phyloP scores from a whole-genome alignment of 1,284 basidiomycete genomes.

The Apiotrichum sp. region DNA sequence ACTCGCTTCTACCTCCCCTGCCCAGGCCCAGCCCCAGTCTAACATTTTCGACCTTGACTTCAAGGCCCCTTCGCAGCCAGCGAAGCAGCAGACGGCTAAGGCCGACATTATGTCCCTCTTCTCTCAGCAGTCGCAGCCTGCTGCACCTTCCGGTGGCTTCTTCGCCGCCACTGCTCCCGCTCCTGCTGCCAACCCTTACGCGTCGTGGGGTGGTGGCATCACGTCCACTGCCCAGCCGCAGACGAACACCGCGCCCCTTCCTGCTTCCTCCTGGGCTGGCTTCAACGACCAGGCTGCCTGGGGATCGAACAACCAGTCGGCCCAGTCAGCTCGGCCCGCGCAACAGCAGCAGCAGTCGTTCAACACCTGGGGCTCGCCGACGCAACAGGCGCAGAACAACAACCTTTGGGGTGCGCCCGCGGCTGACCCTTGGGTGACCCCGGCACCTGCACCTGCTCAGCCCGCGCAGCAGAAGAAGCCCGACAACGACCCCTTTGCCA shows the following conservation, averaged over 20 bases:
- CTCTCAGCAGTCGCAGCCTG: conserved; percentile 23
- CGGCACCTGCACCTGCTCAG: neutral
- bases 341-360: conserved; percentile 3
- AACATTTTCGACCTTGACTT: conserved; percentile 49
- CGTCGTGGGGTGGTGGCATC: conserved; percentile 34
- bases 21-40: conserved; percentile 19
- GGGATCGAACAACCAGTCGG: conserved; percentile 19
- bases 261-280: conserved; percentile 28
- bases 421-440: conserved; percentile 25
- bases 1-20: conserved; percentile 17
- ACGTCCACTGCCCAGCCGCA: conserved; percentile 28
- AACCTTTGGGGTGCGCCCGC: conserved; percentile 9
- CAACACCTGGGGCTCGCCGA: conserved; percentile 25
- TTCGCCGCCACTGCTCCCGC: conserved; percentile 18
- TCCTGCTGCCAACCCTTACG: conserved; percentile 22
- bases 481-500: conserved; percentile 36
- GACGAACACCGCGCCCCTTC: conserved; percentile 15
- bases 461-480: conserved; percentile 26
- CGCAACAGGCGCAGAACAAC: neutral
- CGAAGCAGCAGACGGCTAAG: conserved; percentile 21
- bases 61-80: conserved; percentile 33
- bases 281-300: conserved; percentile 36
- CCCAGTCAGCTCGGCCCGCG: neutral
- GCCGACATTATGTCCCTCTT: conserved; percentile 49
- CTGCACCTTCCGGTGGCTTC: conserved; percentile 15